Conservation (phyloP, 2,329 filamentous ascomycete genomes). For the Colletotrichum chrysophilum region DNA sequence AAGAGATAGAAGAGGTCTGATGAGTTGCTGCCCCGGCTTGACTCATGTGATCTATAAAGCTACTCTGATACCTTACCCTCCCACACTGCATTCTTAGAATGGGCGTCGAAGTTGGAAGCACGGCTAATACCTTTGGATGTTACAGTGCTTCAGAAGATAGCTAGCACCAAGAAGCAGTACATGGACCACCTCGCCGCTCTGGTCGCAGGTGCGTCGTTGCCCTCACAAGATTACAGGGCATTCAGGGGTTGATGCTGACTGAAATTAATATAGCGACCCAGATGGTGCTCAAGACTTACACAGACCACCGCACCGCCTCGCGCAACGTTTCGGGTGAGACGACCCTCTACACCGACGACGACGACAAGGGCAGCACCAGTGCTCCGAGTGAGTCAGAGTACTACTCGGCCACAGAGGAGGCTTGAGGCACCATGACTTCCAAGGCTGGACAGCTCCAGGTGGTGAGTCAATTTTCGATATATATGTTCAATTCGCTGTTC, state of each 20-base stretch:
- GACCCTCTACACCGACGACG: background rate
- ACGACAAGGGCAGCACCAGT: background rate
- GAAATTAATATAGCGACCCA: background rate
- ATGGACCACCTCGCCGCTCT: background rate
- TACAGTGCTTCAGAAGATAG: background rate
- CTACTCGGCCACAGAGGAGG: background rate
- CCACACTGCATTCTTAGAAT: rapidly evolving
- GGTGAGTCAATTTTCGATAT: no score
- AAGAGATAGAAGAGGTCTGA: background rate
- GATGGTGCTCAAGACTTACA: background rate
- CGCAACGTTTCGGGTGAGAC: no score
- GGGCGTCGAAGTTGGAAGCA: rapidly evolving
- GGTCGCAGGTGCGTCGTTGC: background rate
- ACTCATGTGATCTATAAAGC: background rate
- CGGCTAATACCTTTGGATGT: rapidly evolving
- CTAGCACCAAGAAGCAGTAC: background rate
- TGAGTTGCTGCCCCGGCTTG: rapidly evolving
- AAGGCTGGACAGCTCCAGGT: no score
- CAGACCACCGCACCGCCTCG: no score
- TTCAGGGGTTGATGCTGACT: no score
- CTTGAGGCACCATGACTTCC: no score
- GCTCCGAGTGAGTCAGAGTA: background rate
- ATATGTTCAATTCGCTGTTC: no score
- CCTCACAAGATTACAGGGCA: no score
- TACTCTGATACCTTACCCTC: background rate